Evolutionary conservation across 1,284 basidiomycete species (phyloP).

Genomic region (Athelia psychrophila): DNA sequence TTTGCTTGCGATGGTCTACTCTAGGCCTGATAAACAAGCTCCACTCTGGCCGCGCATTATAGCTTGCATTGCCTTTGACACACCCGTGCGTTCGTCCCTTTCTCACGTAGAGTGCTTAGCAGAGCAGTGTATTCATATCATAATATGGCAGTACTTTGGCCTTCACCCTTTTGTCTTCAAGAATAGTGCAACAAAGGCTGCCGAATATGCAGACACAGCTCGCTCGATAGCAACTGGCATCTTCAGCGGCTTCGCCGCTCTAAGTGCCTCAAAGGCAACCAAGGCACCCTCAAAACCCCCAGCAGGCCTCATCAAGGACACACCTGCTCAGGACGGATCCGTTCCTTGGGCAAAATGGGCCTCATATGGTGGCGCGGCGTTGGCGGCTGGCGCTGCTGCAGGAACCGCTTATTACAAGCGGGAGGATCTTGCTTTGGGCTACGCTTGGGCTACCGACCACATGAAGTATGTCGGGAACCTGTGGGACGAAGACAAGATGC

Average conservation of each 20-base stretch:
- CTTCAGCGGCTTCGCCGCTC: constrained; percentile 49
- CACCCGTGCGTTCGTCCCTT: constrained; percentile 61
- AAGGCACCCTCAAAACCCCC: constrained; percentile 26
- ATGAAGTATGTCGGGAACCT: constrained; percentile 87
- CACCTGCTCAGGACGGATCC: constrained; percentile 20
- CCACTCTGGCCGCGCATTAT: constrained; percentile 84
- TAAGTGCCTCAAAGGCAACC: constrained; percentile 41
- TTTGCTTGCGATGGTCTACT: constrained; percentile 67
- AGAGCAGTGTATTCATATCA: neutral
- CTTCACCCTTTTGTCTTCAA: constrained; percentile 88
- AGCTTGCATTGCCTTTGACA: constrained; percentile 86
- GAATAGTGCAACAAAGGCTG: constrained; percentile 77
- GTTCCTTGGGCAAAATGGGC: constrained; percentile 61
- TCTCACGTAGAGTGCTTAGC: constrained; percentile 2
- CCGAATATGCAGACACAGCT: constrained; percentile 70
- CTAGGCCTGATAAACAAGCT: constrained; percentile 56
- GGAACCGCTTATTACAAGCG: constrained; percentile 80
- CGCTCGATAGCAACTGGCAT: constrained; percentile 56
- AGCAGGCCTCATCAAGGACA: constrained; percentile 18
- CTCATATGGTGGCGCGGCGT: constrained; percentile 62
- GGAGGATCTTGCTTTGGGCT: constrained; percentile 68
- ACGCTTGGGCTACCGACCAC: constrained; percentile 83
- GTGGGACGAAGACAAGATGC: constrained; percentile 77
- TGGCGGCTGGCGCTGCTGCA: constrained; percentile 84
- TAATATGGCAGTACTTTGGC: constrained; percentile 67